Evolutionary conservation across 495 filamentous ascomycete species (phyloP).

Genomic region (Amorphotheca resinae): DNA sequence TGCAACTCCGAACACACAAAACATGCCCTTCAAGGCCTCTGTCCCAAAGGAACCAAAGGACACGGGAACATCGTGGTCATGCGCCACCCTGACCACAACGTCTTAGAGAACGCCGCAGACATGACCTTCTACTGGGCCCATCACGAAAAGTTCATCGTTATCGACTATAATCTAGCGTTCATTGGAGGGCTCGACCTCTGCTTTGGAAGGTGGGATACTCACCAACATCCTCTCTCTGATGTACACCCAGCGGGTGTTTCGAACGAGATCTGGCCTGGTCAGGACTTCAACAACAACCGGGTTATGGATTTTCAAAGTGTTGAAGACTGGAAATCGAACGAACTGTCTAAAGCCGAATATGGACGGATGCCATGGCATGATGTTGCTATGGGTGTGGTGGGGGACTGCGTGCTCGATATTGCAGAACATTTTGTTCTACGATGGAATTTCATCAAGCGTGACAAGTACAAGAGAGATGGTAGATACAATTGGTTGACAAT

Average conservation of each 20-base stretch:
- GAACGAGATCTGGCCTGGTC: conserved; percentile 84
- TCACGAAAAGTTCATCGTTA: conserved; percentile 92
- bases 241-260: conserved; percentile 73
- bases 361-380: conserved; percentile 98
- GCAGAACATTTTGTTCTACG: conserved; percentile 91
- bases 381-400: conserved; percentile 78
- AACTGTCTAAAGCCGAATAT: conserved; percentile 82
- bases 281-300: conserved; percentile 92
- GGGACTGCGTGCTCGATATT: conserved; percentile 85
- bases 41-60: conserved; percentile 65
- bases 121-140: conserved; percentile 98
- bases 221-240: conserved; percentile 77
- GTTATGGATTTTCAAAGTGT: conserved; percentile 94
- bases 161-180: conserved; percentile 83
- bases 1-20: conserved; percentile 94
- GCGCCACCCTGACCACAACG: conserved; percentile 91
- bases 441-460: conserved; percentile 95
- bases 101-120: conserved; percentile 85
- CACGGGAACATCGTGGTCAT: conserved; percentile 80
- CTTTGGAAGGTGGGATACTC: conserved; percentile 84
- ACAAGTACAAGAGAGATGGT: conserved; percentile 87
- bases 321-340: conserved; percentile 82
- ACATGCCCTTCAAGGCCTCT: conserved; percentile 67
- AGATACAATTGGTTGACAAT: conserved; percentile 74
- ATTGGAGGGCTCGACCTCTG: conserved; percentile 93